Evolutionary conservation across 1,284 basidiomycete species (phyloP).

Genomic region (Entoloma clypeatum): DNA sequence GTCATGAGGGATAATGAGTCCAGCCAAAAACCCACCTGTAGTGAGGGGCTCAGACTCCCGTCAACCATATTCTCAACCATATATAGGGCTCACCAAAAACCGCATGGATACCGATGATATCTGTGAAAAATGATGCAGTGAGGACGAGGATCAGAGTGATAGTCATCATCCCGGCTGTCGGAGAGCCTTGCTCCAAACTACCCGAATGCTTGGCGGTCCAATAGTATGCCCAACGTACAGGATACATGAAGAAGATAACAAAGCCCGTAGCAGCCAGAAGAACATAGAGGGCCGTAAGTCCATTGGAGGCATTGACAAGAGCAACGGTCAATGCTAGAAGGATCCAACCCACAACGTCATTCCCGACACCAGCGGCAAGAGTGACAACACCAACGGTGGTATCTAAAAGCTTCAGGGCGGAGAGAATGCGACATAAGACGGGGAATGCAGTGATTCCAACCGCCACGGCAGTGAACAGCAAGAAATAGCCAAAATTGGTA

Average conservation of each 20-base stretch:
- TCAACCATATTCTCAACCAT: conserved; percentile 27
- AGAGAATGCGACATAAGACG: conserved; percentile 88
- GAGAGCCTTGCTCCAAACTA: conserved; percentile 68
- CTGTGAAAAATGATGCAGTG: conserved; percentile 81
- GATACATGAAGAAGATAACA: conserved; percentile 67
- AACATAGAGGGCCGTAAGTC: conserved; percentile 79
- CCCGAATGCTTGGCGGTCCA: conserved; percentile 72
- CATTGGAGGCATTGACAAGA: conserved; percentile 78
- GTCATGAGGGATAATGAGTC: conserved; percentile 85
- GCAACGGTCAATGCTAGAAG: conserved; percentile 83
- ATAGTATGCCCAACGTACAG: conserved; percentile 60
- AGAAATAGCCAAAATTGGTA: conserved; percentile 79
- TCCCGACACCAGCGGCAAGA: conserved; percentile 88
- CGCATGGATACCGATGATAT: conserved; percentile 77
- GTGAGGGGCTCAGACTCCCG: conserved; percentile 26
- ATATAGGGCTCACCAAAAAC: conserved; percentile 50
- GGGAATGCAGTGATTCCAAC: conserved; percentile 91
- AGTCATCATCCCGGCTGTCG: conserved; percentile 77
- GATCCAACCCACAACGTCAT: conserved; percentile 80
- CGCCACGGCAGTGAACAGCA: conserved; percentile 88
- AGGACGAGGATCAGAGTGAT: conserved; percentile 76
- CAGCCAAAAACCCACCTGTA: conserved; percentile 80
- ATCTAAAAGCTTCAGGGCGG: conserved; percentile 76
- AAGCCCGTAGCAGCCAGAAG: conserved; percentile 75
- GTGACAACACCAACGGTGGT: conserved; percentile 86